phyloP scores from a whole-genome alignment of 169 alveolate species.

The Plasmodium yoelii region DNA sequence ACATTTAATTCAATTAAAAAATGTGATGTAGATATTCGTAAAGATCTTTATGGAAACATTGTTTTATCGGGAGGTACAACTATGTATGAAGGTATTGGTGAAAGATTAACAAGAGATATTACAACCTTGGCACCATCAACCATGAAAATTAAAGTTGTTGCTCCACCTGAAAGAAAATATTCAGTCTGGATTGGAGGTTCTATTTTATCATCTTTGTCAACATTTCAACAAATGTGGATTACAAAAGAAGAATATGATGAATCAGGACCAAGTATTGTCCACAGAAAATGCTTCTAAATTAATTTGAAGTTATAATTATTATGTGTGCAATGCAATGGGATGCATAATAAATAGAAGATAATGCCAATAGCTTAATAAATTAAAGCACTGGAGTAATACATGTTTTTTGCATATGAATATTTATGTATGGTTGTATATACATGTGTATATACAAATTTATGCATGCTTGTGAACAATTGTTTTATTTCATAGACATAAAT shows the following conservation, averaged over 20 bases:
- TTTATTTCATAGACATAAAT: too few species aligned
- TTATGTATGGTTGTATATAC: constrained; percentile 2
- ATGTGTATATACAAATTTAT: neutral
- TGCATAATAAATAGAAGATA: neutral
- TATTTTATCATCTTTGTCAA: constrained; percentile 94
- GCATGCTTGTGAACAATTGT: neutral
- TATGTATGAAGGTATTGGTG: constrained; percentile 97
- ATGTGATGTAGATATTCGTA: constrained; percentile 97
- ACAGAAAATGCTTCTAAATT: constrained; percentile 96
- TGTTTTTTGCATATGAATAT: neutral
- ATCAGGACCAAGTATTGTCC: constrained; percentile 98
- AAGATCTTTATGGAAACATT: constrained; percentile 95
- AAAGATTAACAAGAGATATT: constrained; percentile 97
- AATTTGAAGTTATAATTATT: neutral
- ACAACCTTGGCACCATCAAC: constrained; percentile 97
- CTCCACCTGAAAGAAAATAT: constrained; percentile 99
- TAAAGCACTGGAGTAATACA: neutral
- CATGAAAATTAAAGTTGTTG: constrained; percentile 97
- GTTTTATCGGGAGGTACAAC: constrained; percentile 99
- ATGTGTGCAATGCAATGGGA: neutral
- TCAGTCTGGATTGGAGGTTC: constrained; percentile 99
- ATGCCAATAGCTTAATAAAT: neutral
- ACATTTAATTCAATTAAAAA: constrained; percentile 91
- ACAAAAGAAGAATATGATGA: constrained; percentile 98
- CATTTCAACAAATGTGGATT: constrained; percentile 99